These are phyloP conservation scores for Hypsizygus marmoreus DNA, from an alignment of 768 basidiomycete genomes.

Conservation along the genomic window DNA sequence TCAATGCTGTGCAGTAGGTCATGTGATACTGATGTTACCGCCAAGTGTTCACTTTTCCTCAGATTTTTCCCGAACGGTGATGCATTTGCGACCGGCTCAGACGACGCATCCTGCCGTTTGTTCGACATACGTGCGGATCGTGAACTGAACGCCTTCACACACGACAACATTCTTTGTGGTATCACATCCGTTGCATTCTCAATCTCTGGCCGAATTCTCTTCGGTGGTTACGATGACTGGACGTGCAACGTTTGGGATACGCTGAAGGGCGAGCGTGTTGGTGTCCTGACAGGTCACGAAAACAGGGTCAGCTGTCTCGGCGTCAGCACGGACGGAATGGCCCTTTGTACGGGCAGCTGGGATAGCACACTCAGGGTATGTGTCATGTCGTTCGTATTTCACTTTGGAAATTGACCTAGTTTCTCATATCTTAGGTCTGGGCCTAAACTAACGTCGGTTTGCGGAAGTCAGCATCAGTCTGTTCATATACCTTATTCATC, in stretches of 20 bases:
- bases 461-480: slow-evolving; percentile 17
- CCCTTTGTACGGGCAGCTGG: slow-evolving; percentile 98
- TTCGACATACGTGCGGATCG: slow-evolving; percentile 98
- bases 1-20: slow-evolving; percentile 96
- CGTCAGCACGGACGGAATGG: slow-evolving; percentile 96
- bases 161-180: slow-evolving; percentile 98
- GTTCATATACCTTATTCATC: slow-evolving; percentile 22
- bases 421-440: slow-evolving; percentile 65
- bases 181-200: slow-evolving; percentile 99
- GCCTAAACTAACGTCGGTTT: slow-evolving; percentile 53
- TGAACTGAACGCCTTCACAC: slow-evolving; percentile 94
- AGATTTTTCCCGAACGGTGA: slow-evolving; percentile 99
- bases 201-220: slow-evolving; percentile 94
- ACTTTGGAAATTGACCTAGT: slow-evolving; percentile 13
- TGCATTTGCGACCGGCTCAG: slow-evolving; percentile 97
- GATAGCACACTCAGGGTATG: slow-evolving; percentile 93
- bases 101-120: slow-evolving; percentile 96
- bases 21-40: slow-evolving; percentile 7
- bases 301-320: slow-evolving; percentile 97
- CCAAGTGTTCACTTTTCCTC: slow-evolving; percentile 14
- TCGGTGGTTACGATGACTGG: slow-evolving; percentile 99
- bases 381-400: slow-evolving; percentile 13
- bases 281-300: slow-evolving; percentile 96
- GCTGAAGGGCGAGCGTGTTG: slow-evolving; percentile 96
- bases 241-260: slow-evolving; percentile 99